Base-by-base conservation (phyloP, 2,329 filamentous ascomycete species). In the Cercospora janseana region DNA sequence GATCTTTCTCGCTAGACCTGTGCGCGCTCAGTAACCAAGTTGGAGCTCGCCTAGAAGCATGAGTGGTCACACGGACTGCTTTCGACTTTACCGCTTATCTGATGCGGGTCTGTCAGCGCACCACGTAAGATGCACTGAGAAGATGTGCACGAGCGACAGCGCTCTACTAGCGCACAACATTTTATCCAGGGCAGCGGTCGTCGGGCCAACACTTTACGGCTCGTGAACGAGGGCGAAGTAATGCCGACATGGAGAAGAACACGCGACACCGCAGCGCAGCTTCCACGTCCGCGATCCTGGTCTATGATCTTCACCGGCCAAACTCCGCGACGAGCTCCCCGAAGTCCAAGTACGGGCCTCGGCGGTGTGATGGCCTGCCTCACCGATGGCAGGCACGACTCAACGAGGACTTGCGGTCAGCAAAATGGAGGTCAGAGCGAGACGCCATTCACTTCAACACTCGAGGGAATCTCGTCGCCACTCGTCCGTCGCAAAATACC, bases 41-140 rank as follows among this genome's bases (percentile, higher is more conserved):
- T 18, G 12, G 15, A 5, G n/a, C 34, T 16, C 20, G 21, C 21
- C 24, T 21, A 13, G 10, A 38, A 38, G 34, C 34, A 38, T n/a
- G 12, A 21, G 34, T 21, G 34, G 34, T 38, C 24, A 21, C 34
- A 38, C 20, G 18, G 18, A 4, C n/a, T 20, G 2, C 34, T 8
- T 21, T 23, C 21, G 20, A 38, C 15, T 21, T 38, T n/a, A n/a
- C 18, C 34, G 34, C 34, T 18, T n/a, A 21, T 38, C 34, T 23
- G 20, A 16, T 23, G 34, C 34, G 21, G 12, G 34, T 21, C 15
- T 38, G 6, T 38, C 18, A 12, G 21, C 12, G 34, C 16, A 21
- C 34, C 34, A 38, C 34, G 34, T 38, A 38, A 38, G 34, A 21
- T n/a, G n/a, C 34, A 38, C 34, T 38, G 16, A 37, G 13, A 20